phyloP scores from a whole-genome alignment of 805 yeast genomes.

The Soucietia sequanensis region DNA sequence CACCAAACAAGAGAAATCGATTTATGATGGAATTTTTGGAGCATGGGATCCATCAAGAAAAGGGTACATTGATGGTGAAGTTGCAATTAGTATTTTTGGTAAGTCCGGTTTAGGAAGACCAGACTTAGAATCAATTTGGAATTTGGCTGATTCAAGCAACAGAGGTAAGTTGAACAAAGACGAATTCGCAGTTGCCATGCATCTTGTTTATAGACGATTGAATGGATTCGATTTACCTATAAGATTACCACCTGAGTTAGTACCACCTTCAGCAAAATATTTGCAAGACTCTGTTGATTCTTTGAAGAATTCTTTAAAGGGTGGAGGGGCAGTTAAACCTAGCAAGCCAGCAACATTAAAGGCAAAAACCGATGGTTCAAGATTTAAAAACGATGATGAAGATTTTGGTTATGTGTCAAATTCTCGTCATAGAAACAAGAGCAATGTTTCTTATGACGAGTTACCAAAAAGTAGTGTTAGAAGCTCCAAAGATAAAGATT shows the following conservation, averaged over 20 bases:
- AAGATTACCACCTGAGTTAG: constrained; percentile 79
- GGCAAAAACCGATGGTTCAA: constrained; percentile 26
- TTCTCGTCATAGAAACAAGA: constrained; percentile 53
- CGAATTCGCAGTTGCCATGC: constrained; percentile 97
- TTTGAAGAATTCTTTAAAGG: constrained; percentile 63
- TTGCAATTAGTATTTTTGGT: constrained; percentile 82
- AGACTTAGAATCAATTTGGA: constrained; percentile 91
- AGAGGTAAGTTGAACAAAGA: constrained; percentile 83
- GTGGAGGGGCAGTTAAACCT: constrained; percentile 24
- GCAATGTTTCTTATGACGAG: constrained; percentile 12
- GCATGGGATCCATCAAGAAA: constrained; percentile 74
- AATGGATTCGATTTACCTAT: constrained; percentile 86
- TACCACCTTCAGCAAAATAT: constrained; percentile 81
- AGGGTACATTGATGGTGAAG: constrained; percentile 76
- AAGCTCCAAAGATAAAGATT: constrained; percentile 28
- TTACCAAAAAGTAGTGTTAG: constrained; percentile 12
- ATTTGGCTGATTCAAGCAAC: constrained; percentile 76
- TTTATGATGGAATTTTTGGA: constrained; percentile 82
- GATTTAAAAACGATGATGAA: constrained; percentile 71
- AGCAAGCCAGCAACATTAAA: constrained; percentile 10
- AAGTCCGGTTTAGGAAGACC: constrained; percentile 86
- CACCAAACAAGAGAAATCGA: constrained; percentile 80
- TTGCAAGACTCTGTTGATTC: constrained; percentile 68
- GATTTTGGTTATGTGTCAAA: constrained; percentile 67
- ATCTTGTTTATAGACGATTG: constrained; percentile 84